Evolutionary conservation across 352 stramenopile species (phyloP).

Genomic region (Phytophthora citricola): DNA sequence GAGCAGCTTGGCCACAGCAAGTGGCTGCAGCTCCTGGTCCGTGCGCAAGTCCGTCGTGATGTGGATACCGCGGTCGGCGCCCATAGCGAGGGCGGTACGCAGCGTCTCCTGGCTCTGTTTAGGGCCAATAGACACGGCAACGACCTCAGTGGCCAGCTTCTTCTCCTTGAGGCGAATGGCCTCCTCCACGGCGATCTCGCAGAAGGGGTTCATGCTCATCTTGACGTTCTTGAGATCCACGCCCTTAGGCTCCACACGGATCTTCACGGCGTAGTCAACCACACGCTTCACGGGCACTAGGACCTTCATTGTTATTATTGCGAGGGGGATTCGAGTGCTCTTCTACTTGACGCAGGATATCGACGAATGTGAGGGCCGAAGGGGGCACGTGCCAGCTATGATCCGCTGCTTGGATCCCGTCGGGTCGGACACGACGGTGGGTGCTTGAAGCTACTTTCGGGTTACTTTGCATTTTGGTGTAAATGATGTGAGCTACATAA

Average conservation of each 20-base stretch:
- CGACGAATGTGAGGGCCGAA: slow-evolving; percentile 16
- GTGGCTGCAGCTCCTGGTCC: slow-evolving; percentile 98
- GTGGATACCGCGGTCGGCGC: slow-evolving; percentile 97
- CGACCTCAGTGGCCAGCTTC: slow-evolving; percentile 94
- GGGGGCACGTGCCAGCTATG: slow-evolving; percentile 4
- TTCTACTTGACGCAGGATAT: slow-evolving; percentile 14
- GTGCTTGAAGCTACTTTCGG: slow-evolving; percentile 5
- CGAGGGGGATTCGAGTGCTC: neutral
- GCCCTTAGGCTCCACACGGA: slow-evolving; percentile 93
- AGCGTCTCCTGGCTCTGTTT: slow-evolving; percentile 98
- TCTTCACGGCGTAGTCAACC: slow-evolving; percentile 98
- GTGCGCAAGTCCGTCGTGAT: slow-evolving; percentile 96
- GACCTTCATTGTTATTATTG: slow-evolving; percentile 69
- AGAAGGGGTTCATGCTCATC: slow-evolving; percentile 99
- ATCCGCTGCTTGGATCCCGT: slow-evolving; percentile 5
- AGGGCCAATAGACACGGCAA: slow-evolving; percentile 97
- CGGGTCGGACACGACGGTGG: slow-evolving; percentile 3
- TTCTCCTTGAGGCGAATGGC: slow-evolving; percentile 98
- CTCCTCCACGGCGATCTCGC: slow-evolving; percentile 98
- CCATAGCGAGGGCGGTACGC: slow-evolving; percentile 94
- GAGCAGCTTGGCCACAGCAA: slow-evolving; percentile 97
- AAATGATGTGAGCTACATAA: neutral
- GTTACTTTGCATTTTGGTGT: neutral
- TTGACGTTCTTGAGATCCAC: slow-evolving; percentile 99
- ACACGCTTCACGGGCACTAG: slow-evolving; percentile 98